Conservation (phyloP, 2,329 filamentous ascomycete species). For the Juglanconis oblonga region DNA sequence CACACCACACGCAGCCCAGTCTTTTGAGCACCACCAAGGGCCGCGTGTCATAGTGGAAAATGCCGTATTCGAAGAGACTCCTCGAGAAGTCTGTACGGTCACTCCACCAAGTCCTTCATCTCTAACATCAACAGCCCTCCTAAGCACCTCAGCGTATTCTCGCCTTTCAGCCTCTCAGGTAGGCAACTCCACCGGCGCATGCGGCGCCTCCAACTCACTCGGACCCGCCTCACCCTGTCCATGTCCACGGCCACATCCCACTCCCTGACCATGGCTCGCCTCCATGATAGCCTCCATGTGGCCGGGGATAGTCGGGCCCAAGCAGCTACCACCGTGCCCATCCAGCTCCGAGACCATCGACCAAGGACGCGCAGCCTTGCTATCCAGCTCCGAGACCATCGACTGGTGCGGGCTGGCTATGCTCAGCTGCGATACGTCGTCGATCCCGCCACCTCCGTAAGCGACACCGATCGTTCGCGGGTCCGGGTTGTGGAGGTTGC, state of each 20-base stretch:
- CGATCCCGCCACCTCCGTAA: neutral
- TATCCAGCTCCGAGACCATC: constrained; percentile 20
- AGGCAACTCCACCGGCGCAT: constrained; percentile 10
- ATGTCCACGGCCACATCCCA: neutral
- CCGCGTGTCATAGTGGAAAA: too few relatives aligned
- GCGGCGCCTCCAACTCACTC: constrained; percentile 7
- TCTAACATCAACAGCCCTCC: too few relatives aligned
- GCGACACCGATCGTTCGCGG: constrained; percentile 3
- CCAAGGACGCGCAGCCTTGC: constrained; percentile 21
- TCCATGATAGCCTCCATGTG: constrained; percentile 1
- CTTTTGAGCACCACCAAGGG: too few relatives aligned
- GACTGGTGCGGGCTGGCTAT: neutral
- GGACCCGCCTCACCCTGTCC: neutral
- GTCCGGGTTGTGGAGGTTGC: constrained; percentile 1
- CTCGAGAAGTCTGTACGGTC: too few relatives aligned
- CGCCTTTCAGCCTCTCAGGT: constrained; percentile 1
- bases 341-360: constrained; percentile 22
- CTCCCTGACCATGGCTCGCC: neutral
- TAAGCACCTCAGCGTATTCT: neutral
- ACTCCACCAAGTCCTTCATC: too few relatives aligned
- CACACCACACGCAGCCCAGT: too few relatives aligned
- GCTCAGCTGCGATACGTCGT: constrained; percentile 2
- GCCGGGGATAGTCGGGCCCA: neutral
- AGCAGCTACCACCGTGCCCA: neutral
- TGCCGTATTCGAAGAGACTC: too few relatives aligned